Evolutionary conservation across 768 basidiomycete species (phyloP).

Genomic region (Mycena sanguinolenta): DNA sequence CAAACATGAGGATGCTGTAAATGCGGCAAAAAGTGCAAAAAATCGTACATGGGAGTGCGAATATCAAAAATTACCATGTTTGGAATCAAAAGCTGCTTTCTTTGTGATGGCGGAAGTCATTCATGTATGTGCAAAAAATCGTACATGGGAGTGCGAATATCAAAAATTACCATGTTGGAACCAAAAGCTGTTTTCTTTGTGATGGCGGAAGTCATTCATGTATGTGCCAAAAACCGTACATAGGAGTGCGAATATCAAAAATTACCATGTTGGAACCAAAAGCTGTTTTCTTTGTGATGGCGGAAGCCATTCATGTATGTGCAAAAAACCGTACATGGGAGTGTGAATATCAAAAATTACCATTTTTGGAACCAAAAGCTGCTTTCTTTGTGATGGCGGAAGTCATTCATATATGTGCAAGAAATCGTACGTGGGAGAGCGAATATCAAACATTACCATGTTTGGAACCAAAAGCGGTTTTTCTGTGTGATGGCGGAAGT

Average conservation of each 20-base stretch:
- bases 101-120: neutral
- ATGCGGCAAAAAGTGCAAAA: too few relatives aligned
- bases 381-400: too few relatives aligned
- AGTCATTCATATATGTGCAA: too few relatives aligned
- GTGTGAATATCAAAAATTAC: constrained; percentile 10
- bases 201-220: too few relatives aligned
- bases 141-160: neutral
- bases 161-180: constrained; percentile 21
- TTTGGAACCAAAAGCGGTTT: too few relatives aligned
- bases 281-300: constrained; percentile 2
- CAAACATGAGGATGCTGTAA: too few relatives aligned
- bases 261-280: too few relatives aligned
- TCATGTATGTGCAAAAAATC: neutral
- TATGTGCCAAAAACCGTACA: neutral
- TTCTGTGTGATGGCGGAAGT: too few relatives aligned
- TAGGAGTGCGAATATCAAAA: constrained; percentile 4
- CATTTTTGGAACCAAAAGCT: too few relatives aligned
- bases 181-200: constrained; percentile 4
- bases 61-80: constrained; percentile 21
- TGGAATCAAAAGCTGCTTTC: constrained; percentile 10
- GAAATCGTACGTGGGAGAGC: too few relatives aligned
- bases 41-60: neutral
- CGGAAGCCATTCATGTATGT: too few relatives aligned
- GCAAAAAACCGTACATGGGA: neutral
- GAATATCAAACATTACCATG: too few relatives aligned